Conservation (phyloP, 192 early-diverging fungal species). For the Backusella westeae region DNA sequence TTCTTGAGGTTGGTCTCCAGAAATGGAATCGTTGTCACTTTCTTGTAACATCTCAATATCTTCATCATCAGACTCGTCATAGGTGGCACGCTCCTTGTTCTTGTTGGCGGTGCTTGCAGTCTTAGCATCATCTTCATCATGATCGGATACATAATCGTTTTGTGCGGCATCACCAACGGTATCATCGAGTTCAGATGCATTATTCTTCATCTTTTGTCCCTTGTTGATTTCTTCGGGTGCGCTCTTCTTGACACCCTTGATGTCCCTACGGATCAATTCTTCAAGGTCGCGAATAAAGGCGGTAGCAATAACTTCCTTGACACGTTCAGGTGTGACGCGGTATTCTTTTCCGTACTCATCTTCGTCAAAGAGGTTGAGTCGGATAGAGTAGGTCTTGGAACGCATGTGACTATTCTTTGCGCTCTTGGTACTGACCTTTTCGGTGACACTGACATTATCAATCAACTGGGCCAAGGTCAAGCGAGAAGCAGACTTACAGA, state of each 20-base stretch:
- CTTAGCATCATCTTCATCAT: slow-evolving; percentile 71
- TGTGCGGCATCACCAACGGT: slow-evolving; percentile 20
- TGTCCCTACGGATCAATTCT: slow-evolving; percentile 69
- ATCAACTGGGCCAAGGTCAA: slow-evolving; percentile 83
- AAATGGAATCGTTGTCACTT: slow-evolving; percentile 28
- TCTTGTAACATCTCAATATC: slow-evolving; percentile 52
- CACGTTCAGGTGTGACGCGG: slow-evolving; percentile 59
- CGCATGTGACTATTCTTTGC: slow-evolving; percentile 46
- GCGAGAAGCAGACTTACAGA: slow-evolving; percentile 71
- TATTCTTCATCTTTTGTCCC: slow-evolving; percentile 30
- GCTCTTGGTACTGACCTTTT: slow-evolving; percentile 61
- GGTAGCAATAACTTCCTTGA: slow-evolving; percentile 72
- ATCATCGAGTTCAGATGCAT: slow-evolving; percentile 41
- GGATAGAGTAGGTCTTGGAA: slow-evolving; percentile 76
- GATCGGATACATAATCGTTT: slow-evolving; percentile 35
- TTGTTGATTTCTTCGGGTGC: slow-evolving; percentile 38
- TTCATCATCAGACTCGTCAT: slow-evolving; percentile 87
- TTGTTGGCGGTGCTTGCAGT: slow-evolving; percentile 59
- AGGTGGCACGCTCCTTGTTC: slow-evolving; percentile 63
- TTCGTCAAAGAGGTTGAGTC: slow-evolving; percentile 82
- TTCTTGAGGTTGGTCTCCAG: slow-evolving; percentile 40
- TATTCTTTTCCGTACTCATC: slow-evolving; percentile 78
- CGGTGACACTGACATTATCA: slow-evolving; percentile 82
- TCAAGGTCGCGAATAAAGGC: slow-evolving; percentile 77
- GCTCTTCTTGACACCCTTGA: slow-evolving; percentile 59